Evolutionary conservation across 305 asterid species (phyloP).

Genomic region (Fraxinus nigra): DNA sequence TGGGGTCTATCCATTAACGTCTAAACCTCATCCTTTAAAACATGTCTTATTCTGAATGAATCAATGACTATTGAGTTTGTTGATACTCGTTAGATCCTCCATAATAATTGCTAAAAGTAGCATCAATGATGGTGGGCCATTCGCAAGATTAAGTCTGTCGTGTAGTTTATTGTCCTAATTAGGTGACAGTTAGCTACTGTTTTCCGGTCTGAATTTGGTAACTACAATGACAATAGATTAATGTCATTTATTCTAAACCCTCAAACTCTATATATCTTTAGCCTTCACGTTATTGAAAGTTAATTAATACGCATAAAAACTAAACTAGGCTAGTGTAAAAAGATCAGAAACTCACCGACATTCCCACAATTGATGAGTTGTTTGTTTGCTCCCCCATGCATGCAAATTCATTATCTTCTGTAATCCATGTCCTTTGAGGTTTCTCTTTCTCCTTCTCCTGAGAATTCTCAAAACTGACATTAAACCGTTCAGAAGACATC

Average conservation of each 20-base stretch:
- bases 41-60: background rate
- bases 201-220: background rate
- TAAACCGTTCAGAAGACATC: background rate
- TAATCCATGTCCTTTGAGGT: conserved; percentile 7
- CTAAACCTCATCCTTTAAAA: conserved; percentile 5
- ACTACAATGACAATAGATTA: background rate
- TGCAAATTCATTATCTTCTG: conserved; percentile 14
- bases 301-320: conserved; percentile 13
- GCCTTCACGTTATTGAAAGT: background rate
- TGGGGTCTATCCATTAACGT: background rate
- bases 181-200: conserved; percentile 7
- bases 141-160: background rate
- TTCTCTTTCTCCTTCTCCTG: background rate
- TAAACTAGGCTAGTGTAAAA: conserved; percentile 5
- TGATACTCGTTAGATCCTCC: background rate
- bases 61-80: background rate
- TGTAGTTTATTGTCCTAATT: background rate
- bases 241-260: conserved; percentile 11
- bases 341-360: conserved; percentile 36
- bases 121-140: background rate
- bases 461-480: background rate
- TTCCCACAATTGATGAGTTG: conserved; percentile 20
- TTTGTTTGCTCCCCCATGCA: conserved; percentile 24
- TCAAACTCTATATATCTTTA: background rate
- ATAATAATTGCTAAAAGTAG: background rate